Conservation (phyloP, 1,284 basidiomycete genomes). For the Fomes fomentarius region DNA sequence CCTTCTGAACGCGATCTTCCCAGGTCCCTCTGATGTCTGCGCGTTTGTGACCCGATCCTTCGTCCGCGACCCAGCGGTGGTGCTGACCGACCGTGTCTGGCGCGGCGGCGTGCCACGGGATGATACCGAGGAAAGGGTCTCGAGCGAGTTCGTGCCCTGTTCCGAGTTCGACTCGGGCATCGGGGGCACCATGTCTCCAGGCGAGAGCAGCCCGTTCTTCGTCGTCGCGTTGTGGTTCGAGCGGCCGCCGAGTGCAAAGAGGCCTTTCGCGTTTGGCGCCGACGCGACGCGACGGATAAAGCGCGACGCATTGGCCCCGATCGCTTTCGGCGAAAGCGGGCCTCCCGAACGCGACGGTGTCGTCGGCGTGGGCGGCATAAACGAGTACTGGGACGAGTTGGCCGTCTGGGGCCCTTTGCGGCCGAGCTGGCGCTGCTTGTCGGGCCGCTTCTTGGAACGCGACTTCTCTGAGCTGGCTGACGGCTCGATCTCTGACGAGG, state of each 20-base stretch:
- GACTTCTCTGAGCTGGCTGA: constrained; percentile 34
- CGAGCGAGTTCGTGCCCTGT: constrained; percentile 66
- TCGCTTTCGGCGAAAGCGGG: constrained; percentile 61
- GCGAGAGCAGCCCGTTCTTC: constrained; percentile 80
- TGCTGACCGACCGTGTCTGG: constrained; percentile 26
- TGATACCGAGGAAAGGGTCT: constrained; percentile 74
- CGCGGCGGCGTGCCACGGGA: constrained; percentile 54
- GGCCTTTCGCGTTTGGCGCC: constrained; percentile 93
- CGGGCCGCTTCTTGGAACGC: constrained; percentile 66
- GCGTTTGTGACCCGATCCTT: constrained; percentile 49
- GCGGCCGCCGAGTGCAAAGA: constrained; percentile 68
- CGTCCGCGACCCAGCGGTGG: constrained; percentile 34
- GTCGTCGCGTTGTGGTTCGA: constrained; percentile 51
- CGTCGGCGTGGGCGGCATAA: constrained; percentile 37
- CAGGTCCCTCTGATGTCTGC: constrained; percentile 47
- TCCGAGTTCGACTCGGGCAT: constrained; percentile 55
- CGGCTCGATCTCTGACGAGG: constrained; percentile 32
- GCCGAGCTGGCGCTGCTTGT: constrained; percentile 48
- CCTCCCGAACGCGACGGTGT: constrained; percentile 39
- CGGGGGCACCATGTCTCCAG: constrained; percentile 57
- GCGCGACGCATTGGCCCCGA: constrained; percentile 74
- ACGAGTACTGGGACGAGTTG: constrained; percentile 40
- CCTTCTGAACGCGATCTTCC: constrained; percentile 81
- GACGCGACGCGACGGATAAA: constrained; percentile 95
- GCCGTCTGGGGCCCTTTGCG: constrained; percentile 36